Conservation (phyloP, 2,329 filamentous ascomycete genomes). For the Trichoderma harzianum region DNA sequence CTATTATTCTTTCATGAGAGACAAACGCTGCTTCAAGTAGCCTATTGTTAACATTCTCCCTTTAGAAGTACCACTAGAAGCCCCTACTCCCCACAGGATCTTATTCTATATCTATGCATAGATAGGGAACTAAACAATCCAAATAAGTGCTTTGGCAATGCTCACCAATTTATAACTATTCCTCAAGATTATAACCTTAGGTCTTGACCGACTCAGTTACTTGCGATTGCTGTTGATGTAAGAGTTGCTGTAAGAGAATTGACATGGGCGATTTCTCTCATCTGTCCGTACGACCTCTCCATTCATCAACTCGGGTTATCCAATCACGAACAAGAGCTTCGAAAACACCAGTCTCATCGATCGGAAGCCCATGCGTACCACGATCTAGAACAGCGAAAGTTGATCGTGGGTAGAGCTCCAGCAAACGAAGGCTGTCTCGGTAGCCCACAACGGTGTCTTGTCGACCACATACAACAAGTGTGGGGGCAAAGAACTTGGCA, state of each 20-base stretch:
- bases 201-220: not conserved
- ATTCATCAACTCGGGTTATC: constrained; percentile 17
- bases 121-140: too few relatives aligned
- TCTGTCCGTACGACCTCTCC: constrained; percentile 1
- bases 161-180: too few relatives aligned
- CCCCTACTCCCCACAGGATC: too few relatives aligned
- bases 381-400: constrained; percentile 18
- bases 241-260: too few relatives aligned
- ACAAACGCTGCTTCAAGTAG: too few relatives aligned
- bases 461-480: constrained; percentile 18
- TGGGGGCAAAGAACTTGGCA: constrained; percentile 14
- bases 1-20: too few relatives aligned
- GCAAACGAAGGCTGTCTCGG: constrained; percentile 16
- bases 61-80: too few relatives aligned
- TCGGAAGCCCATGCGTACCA: constrained; percentile 17
- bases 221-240: too few relatives aligned
- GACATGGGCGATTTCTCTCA: not conserved
- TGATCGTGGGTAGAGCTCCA: constrained; percentile 19
- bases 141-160: too few relatives aligned
- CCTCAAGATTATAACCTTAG: not conserved
- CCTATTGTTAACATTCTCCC: too few relatives aligned
- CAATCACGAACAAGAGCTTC: constrained; percentile 19
- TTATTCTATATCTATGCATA: too few relatives aligned
- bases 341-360: constrained; percentile 19
- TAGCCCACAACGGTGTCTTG: constrained; percentile 18